Percentiles rank a stretch among this genome's conserved stretches.
Conservation (phyloP, 345 rosid species). For the Heritiera fomes region DNA sequence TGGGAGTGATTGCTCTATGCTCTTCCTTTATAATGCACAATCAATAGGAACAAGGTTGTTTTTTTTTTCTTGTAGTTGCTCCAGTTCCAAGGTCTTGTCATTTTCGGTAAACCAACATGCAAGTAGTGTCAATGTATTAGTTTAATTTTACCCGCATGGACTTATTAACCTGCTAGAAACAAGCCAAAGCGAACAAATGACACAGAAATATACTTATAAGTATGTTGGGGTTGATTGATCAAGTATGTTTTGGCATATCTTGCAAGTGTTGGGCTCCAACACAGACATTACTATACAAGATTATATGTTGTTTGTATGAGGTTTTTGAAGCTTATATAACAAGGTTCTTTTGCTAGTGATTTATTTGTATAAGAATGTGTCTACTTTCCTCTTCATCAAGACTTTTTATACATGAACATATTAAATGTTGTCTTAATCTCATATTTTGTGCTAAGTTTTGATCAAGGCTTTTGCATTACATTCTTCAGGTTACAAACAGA, state of each 20-base stretch:
- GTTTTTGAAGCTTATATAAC: neutral
- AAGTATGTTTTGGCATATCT: neutral
- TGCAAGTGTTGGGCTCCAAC: neutral
- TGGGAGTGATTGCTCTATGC: neutral
- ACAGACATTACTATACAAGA: neutral
- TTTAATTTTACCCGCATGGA: neutral
- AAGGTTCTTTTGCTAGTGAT: neutral
- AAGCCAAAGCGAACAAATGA: neutral
- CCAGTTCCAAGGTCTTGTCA: neutral
- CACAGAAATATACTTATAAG: neutral
- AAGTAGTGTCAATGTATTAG: neutral
- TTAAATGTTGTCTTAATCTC: neutral
- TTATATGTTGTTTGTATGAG: neutral
- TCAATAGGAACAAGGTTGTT: neutral
- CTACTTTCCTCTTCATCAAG: neutral
- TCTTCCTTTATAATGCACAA: neutral
- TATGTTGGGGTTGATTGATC: neutral
- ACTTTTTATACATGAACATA: neutral
- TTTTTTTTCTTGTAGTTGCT: neutral
- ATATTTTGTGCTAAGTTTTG: neutral
- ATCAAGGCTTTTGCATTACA: conserved; percentile 7
- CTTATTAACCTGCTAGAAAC: neutral
- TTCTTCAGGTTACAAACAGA: conserved; percentile 68
- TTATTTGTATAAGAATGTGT: neutral
- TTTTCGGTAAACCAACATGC: neutral